These are phyloP conservation scores for Elaeagnus macrophylla DNA, from an alignment of 306 rosid species.

Conservation along the genomic window DNA sequence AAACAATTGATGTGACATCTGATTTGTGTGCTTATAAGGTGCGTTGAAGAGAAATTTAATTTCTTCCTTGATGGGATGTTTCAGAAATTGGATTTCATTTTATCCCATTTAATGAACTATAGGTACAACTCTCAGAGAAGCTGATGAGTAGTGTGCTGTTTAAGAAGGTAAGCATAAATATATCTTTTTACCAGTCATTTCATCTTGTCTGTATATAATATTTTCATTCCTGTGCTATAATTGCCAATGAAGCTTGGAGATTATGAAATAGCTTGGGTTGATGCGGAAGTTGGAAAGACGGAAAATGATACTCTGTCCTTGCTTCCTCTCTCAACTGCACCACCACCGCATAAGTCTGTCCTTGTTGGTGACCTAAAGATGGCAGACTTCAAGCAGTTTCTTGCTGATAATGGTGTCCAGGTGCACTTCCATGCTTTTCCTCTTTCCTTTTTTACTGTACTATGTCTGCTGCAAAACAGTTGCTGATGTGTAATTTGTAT, in stretches of 20 bases:
- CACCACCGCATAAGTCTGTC: conserved; percentile 74
- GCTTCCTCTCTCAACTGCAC: conserved; percentile 58
- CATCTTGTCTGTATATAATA: conserved; percentile 5
- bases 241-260: conserved; percentile 65
- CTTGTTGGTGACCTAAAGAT: conserved; percentile 88
- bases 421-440: conserved; percentile 26
- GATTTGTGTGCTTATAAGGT: conserved; percentile 97
- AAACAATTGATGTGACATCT: conserved; percentile 90
- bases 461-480: not conserved
- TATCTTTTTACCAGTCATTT: not conserved
- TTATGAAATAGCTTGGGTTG: conserved; percentile 85
- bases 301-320: conserved; percentile 51
- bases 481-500: not conserved
- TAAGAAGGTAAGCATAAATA: conserved; percentile 55
- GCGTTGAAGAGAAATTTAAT: conserved; percentile 9
- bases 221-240: conserved; percentile 15
- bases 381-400: conserved; percentile 93
- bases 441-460: too few species aligned
- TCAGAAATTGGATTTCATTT: conserved; percentile 6
- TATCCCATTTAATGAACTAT: conserved; percentile 23
- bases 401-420: conserved; percentile 82
- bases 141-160: conserved; percentile 84
- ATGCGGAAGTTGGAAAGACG: conserved; percentile 72
- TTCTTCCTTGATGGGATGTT: conserved; percentile 9
- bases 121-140: conserved; percentile 93